Conservation (phyloP, 208 protist species). For the Trypanosoma grayi region DNA sequence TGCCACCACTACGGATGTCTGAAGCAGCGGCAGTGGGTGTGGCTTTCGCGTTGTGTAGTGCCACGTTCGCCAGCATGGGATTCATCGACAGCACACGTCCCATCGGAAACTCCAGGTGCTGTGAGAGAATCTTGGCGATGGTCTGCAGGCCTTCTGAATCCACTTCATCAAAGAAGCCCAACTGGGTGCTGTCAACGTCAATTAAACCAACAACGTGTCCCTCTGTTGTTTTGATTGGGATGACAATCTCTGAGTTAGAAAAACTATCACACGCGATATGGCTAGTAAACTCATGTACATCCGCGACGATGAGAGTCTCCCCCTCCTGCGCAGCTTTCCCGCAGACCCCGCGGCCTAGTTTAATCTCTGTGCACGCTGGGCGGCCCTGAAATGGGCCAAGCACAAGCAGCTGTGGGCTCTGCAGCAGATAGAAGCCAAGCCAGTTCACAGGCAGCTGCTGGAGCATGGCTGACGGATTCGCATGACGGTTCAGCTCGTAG, state of each 20-base stretch:
- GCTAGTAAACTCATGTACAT: slow-evolving; percentile 92
- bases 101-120: slow-evolving; percentile 69
- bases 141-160: slow-evolving; percentile 56
- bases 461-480: slow-evolving; percentile 42
- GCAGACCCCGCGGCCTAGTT: slow-evolving; percentile 88
- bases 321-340: slow-evolving; percentile 58
- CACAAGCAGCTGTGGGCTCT: slow-evolving; percentile 64
- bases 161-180: slow-evolving; percentile 62
- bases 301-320: slow-evolving; percentile 54
- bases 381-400: slow-evolving; percentile 94
- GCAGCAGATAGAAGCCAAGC: slow-evolving; percentile 93
- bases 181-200: slow-evolving; percentile 76
- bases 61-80: slow-evolving; percentile 29
- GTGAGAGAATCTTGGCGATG: slow-evolving; percentile 49
- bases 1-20: neutral
- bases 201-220: slow-evolving; percentile 74
- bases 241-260: slow-evolving; percentile 90
- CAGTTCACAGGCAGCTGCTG: slow-evolving; percentile 79
- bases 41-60: slow-evolving; percentile 11
- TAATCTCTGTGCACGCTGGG: slow-evolving; percentile 87
- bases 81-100: slow-evolving; percentile 43
- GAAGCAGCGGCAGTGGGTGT: slow-evolving; percentile 1
- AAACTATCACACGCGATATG: slow-evolving; percentile 94
- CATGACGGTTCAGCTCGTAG: slow-evolving; percentile 67
- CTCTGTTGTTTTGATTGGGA: slow-evolving; percentile 70